Base-by-base conservation (phyloP, 495 filamentous ascomycete species). In the Rhypophila decipiens region DNA sequence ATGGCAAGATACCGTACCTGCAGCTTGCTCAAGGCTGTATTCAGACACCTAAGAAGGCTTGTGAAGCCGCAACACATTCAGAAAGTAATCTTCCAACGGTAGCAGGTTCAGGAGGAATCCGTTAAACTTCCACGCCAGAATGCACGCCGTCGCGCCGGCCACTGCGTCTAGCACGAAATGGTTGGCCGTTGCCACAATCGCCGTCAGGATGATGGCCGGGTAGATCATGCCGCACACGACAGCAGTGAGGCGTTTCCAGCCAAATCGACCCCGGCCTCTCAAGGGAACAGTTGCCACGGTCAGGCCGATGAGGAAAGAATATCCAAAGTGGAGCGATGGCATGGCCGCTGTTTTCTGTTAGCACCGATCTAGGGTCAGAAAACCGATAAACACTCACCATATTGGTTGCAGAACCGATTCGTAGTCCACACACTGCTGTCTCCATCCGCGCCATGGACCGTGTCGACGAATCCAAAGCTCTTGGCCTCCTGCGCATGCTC, bases 291-390 rank as follows among this genome's bases (percentile, higher is more conserved):
- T 55, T n/a, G 79, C 72, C 46, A 88, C 75, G 1, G 84, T 87
- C 19, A 82, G 64, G 13, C 86, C 86, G 49, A 89, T 83, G 61
- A 86, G 77, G 27, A 90, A 77, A 4, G 85, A 82, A 56, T 88
- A 90, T 8, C 84, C 85, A 60, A 89, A 90, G 59, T 90, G 85
- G 50, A 90, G 74, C 13, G 82, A 83, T 4, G 86, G 86, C 86
- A 89, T 89, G 15, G 86, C 86, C 20, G 86, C 86, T 63, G 23
- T 18, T 3, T 23, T 10, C 13, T 13, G 20, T 13, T 37, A n/a
- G n/a, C n/a, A n/a, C n/a, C n/a, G n/a, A n/a, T 11, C 1, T 21
- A 41, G 39, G 20, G 17, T 9, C 9, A 13, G n/a, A 27, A n/a
- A n/a, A n/a, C n/a, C n/a, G n/a, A 11, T 12, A 17, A 21, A 39